Conservation (phyloP, 768 basidiomycete species). For the Suillus fuscotomentosus region DNA sequence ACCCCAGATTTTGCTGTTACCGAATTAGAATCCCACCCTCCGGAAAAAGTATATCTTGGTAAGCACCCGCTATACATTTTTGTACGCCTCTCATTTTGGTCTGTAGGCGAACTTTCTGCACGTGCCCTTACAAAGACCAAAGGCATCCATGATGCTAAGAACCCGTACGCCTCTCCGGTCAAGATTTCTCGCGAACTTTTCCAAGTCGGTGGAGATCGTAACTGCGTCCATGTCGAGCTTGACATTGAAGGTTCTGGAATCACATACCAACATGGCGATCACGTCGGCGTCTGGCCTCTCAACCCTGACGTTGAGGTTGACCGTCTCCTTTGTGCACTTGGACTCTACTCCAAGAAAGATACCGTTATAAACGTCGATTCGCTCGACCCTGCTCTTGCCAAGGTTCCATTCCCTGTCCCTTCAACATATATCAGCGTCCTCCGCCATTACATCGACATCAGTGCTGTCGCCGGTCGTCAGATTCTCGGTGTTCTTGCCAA, state of each 20-base stretch:
- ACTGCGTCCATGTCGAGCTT: slow-evolving; percentile 94
- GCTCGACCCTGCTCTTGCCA: slow-evolving; percentile 96
- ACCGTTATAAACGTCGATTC: slow-evolving; percentile 89
- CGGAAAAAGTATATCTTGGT: slow-evolving; percentile 94
- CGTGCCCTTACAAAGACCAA: slow-evolving; percentile 91
- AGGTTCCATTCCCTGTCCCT: slow-evolving; percentile 98
- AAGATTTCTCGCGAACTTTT: slow-evolving; percentile 81
- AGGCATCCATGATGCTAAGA: slow-evolving; percentile 97
- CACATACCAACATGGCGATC: slow-evolving; percentile 98
- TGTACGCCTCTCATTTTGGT: background rate
- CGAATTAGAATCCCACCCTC: slow-evolving; percentile 70
- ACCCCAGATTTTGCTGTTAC: slow-evolving; percentile 91
- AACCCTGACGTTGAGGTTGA: slow-evolving; percentile 93
- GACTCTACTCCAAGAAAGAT: slow-evolving; percentile 78
- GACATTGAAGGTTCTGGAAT: slow-evolving; percentile 93
- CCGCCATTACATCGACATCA: slow-evolving; percentile 96
- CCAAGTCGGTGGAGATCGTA: slow-evolving; percentile 65
- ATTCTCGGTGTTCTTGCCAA: slow-evolving; percentile 84
- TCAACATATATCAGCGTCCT: slow-evolving; percentile 93
- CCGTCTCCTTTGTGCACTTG: slow-evolving; percentile 82
- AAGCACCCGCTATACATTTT: slow-evolving; percentile 21
- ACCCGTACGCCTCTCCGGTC: slow-evolving; percentile 90
- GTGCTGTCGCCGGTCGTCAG: slow-evolving; percentile 92
- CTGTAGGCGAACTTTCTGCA: slow-evolving; percentile 86
- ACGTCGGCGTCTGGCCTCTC: slow-evolving; percentile 95